phyloP scores from a whole-genome alignment of 2,329 filamentous ascomycete species.

The Talaromyces amestolkiae region DNA sequence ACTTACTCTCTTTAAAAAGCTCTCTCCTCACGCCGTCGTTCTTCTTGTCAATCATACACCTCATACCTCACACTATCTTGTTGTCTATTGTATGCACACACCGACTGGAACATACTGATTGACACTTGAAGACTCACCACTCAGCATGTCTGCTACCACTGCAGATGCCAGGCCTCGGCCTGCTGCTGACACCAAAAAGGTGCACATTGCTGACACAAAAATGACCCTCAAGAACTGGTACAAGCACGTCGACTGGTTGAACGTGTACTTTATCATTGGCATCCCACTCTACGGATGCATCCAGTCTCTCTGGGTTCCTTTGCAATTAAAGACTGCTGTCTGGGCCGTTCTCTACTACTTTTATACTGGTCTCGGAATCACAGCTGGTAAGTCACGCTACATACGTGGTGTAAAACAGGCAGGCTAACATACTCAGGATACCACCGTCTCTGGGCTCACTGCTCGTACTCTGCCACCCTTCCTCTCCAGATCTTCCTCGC shows the following conservation, averaged over 20 bases:
- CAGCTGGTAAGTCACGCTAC: constrained; percentile 59
- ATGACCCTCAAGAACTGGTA: constrained; percentile 83
- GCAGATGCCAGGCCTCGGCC: constrained; percentile 34
- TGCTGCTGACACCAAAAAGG: constrained; percentile 59
- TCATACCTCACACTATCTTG: neutral
- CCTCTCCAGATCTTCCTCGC: constrained; percentile 81
- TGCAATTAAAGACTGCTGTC: constrained; percentile 67
- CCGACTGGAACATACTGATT: neutral
- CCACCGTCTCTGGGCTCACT: constrained; percentile 83
- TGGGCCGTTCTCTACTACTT: constrained; percentile 80
- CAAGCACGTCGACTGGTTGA: constrained; percentile 93
- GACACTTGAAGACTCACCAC: neutral
- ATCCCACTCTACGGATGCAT: constrained; percentile 73
- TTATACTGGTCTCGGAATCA: constrained; percentile 77
- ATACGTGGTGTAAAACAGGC: no score
- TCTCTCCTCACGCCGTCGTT: neutral
- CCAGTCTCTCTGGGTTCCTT: constrained; percentile 73
- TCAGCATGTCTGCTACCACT: constrained; percentile 36
- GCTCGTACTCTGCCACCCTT: constrained; percentile 72
- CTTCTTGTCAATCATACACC: neutral
- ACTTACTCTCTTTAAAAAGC: constrained; percentile 6
- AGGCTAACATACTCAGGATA: constrained; percentile 52
- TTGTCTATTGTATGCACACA: neutral
- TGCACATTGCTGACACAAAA: constrained; percentile 79
- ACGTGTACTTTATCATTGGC: constrained; percentile 74